Base-by-base conservation (phyloP, 768 basidiomycete species). In the Russula abietina region DNA sequence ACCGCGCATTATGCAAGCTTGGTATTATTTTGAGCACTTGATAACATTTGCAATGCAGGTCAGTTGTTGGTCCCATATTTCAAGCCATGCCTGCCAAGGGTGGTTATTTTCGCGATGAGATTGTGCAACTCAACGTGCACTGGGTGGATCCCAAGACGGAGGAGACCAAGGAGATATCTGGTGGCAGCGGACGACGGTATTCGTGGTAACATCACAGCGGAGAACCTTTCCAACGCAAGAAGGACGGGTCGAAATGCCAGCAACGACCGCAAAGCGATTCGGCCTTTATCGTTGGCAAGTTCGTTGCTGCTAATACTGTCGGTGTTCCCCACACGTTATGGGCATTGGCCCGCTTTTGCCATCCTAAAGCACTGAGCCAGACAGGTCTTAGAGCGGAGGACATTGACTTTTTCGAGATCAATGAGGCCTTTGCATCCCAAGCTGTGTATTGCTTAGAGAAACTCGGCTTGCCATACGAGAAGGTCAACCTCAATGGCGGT, bases 301-400 rank as follows among this genome's bases (percentile, higher is more conserved):
- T 84, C 72, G 83, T 92, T 70, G 80, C 80, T 41, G 82, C 87
- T 2, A 75, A 79, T 48, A 82, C 79, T 36, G 83, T 88, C 11
- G 93, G 94, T 68, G 92, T 95, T 16, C 88, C 90, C 91, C 91
- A 49, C 83, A 83, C 65, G 85, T 93, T 72, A 94, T 93, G 91
- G 93, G 93, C 70, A 84, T 96, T 69, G 93, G 93, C 58, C 93
- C 2, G 90, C 90, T 39, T 88, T 82, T 73, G 94, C 93, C 51
- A 91, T 94, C 67, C 93, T 48, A 82, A 83, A 62, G 80, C 80
- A 2, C 84, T 94, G 60, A 78, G 81, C 68, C 81, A 83, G 69
- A 78, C 82, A 1, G 89, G 90, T 17, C 78, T 95, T 53, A 72
- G 75, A 46, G 76, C 79, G 62, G 75, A 82, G 51, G 93, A 95